Conservation (phyloP, 164 flowering plant species). For the Kalanchoe fedtschenkoi region DNA sequence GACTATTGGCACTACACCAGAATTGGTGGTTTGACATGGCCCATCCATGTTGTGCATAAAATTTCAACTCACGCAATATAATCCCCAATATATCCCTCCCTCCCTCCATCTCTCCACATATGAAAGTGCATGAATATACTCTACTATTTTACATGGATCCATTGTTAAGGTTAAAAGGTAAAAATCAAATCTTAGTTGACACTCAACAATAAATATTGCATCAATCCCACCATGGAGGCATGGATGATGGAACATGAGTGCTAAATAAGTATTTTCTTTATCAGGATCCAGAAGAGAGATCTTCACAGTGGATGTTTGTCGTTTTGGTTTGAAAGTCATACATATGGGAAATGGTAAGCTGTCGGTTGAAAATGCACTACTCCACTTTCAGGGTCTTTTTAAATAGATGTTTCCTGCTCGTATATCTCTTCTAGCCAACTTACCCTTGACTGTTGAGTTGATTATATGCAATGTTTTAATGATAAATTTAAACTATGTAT, state of each 20-base stretch:
- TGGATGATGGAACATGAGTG: neutral
- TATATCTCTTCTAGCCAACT: no score
- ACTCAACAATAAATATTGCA: neutral
- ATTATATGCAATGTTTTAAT: neutral
- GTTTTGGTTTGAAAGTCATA: slow-evolving; percentile 3
- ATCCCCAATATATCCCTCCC: neutral
- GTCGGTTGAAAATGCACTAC: slow-evolving; percentile 1
- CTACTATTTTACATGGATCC: no score
- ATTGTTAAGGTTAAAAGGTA: neutral
- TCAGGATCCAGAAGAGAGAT: neutral
- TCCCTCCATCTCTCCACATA: no score
- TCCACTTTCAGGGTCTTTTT: neutral
- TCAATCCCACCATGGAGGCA: neutral
- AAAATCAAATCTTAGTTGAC: neutral
- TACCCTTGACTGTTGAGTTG: neutral
- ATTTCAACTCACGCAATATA: slow-evolving; percentile 1
- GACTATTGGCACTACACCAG: neutral
- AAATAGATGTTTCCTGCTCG: neutral
- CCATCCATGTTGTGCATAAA: slow-evolving; percentile 2
- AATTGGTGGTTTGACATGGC: neutral
- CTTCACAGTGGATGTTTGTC: slow-evolving; percentile 1
- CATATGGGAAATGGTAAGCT: neutral
- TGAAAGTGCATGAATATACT: no score
- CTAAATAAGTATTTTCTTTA: neutral
- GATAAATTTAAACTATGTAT: no score